phyloP scores from a whole-genome alignment of 2,329 filamentous ascomycete species.

The Neopestalotiopsis clavispora region DNA sequence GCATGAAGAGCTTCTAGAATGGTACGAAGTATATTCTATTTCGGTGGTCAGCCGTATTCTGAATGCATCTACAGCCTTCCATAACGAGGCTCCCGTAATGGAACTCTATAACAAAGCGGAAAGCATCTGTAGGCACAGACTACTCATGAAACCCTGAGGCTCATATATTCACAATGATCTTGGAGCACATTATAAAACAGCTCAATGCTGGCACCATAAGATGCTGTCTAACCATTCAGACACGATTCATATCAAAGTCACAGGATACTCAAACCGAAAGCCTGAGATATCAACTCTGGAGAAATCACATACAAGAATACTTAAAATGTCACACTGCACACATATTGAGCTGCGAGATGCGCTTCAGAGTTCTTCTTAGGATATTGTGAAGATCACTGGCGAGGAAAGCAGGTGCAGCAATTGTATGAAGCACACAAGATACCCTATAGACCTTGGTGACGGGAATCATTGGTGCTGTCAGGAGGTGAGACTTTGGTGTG shows the following conservation, averaged over 20 bases:
- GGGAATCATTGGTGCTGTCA: too few species aligned
- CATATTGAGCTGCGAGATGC: too few species aligned
- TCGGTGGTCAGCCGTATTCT: neutral
- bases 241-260: neutral
- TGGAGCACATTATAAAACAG: neutral
- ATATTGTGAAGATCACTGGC: too few species aligned
- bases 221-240: neutral
- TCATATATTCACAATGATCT: neutral
- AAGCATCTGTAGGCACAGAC: neutral
- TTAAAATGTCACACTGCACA: neutral
- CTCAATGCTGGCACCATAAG: neutral
- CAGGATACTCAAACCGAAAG: neutral
- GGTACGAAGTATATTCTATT: neutral
- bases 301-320: neutral
- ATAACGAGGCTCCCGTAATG: neutral
- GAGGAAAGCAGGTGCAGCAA: too few species aligned
- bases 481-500: too few species aligned
- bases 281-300: neutral
- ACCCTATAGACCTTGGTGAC: too few species aligned
- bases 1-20: neutral
- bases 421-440: too few species aligned
- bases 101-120: neutral
- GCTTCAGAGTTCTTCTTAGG: too few species aligned
- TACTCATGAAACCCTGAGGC: neutral
- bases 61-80: neutral